These are phyloP conservation scores for Ceratocystis colombiana DNA, from an alignment of 2,329 filamentous ascomycete species.

Conservation along the genomic window DNA sequence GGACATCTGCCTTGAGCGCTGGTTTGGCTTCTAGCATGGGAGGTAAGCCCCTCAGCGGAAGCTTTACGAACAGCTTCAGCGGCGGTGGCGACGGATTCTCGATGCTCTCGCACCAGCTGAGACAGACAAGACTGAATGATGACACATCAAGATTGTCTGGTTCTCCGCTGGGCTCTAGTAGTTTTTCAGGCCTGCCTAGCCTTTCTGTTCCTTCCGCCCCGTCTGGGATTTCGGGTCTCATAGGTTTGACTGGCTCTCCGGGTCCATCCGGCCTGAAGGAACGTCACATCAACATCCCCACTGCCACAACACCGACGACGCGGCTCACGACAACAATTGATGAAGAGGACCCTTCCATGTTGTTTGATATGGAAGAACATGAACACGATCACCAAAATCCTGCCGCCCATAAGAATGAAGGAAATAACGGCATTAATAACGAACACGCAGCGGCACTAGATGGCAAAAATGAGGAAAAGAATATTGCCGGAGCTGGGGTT, in stretches of 20 bases:
- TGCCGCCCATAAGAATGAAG: not conserved
- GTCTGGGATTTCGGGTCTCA: not conserved
- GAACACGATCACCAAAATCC: not conserved
- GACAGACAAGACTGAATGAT: conserved; percentile 19
- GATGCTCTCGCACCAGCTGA: conserved; percentile 23
- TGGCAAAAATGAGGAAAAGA: not conserved
- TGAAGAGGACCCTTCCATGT: conserved; percentile 24
- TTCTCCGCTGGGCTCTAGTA: conserved; percentile 16
- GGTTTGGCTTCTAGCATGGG: conserved; percentile 14
- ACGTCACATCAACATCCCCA: conserved; percentile 13
- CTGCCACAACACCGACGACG: conserved; percentile 9
- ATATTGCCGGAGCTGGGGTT: not conserved
- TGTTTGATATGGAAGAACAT: conserved; percentile 25
- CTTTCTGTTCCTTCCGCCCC: not conserved
- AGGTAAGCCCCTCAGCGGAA: conserved; percentile 17
- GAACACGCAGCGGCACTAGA: not conserved
- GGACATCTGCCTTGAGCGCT: conserved; percentile 10
- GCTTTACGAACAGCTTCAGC: conserved; percentile 16
- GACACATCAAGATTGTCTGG: conserved; percentile 17
- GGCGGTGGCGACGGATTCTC: conserved; percentile 21
- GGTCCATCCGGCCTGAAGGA: conserved; percentile 13
- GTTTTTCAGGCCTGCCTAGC: conserved; percentile 5
- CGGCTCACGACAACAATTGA: conserved; percentile 24
- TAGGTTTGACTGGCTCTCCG: not conserved
- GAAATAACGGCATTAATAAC: not conserved